Conservation (phyloP, 257 asterid species). For the Gentiana macrophylla region DNA sequence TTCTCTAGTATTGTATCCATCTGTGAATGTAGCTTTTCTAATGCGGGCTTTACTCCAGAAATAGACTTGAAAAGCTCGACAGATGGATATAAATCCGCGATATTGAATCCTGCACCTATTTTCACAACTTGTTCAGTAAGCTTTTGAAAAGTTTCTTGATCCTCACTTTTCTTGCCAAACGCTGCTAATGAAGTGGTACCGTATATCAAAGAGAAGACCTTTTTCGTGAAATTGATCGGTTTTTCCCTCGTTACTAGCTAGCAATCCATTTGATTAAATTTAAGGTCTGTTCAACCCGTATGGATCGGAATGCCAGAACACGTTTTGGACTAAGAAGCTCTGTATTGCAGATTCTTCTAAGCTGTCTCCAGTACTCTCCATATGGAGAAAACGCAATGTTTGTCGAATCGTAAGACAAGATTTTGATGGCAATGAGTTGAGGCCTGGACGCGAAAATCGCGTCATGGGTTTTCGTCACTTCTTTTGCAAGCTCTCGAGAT, state of each 20-base stretch:
- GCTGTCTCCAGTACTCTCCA: conserved; percentile 36
- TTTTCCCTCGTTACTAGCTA: conserved; percentile 3
- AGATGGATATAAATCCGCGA: conserved; percentile 4
- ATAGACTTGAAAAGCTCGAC: conserved; percentile 1
- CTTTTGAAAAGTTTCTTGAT: conserved; percentile 9
- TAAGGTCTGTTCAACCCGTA: conserved; percentile 11
- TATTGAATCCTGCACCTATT: neutral
- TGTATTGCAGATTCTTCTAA: conserved; percentile 25
- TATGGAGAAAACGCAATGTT: conserved; percentile 15
- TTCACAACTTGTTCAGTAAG: conserved; percentile 2
- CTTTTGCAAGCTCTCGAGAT: conserved; percentile 12
- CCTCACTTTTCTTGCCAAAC: conserved; percentile 10
- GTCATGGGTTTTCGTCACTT: conserved; percentile 13
- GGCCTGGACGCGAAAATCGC: conserved; percentile 9
- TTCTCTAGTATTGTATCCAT: conserved; percentile 14
- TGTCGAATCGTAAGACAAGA: conserved; percentile 12
- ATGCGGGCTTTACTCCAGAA: conserved; percentile 13
- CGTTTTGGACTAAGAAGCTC: conserved; percentile 31
- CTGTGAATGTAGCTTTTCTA: conserved; percentile 7
- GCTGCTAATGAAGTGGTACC: conserved; percentile 9
- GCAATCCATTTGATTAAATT: conserved; percentile 4
- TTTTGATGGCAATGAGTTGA: conserved; percentile 1
- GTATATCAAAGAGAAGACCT: conserved; percentile 7
- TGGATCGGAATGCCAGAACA: conserved; percentile 16
- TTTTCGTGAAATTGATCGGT: conserved; percentile 16